phyloP scores from a whole-genome alignment of 1,284 basidiomycete genomes.

The Cerrena zonata region DNA sequence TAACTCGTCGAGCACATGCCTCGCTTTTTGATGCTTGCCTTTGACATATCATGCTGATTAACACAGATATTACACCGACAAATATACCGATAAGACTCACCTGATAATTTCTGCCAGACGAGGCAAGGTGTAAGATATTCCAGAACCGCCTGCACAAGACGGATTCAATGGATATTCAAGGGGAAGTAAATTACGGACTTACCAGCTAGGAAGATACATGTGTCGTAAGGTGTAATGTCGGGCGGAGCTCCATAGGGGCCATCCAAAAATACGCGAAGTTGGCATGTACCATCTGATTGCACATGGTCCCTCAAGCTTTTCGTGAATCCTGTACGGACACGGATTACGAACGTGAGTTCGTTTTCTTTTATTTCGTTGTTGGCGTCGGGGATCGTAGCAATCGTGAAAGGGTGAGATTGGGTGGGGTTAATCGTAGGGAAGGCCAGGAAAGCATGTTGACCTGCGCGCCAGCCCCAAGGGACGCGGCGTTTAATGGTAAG shows the following conservation, averaged over 20 bases:
- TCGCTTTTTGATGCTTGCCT: conserved; percentile 23
- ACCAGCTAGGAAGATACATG: conserved; percentile 47
- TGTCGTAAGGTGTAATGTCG: conserved; percentile 36
- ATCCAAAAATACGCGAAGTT: conserved; percentile 41
- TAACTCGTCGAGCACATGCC: conserved; percentile 29
- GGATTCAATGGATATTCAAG: background rate
- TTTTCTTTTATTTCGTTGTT: conserved; percentile 19
- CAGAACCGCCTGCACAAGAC: conserved; percentile 38
- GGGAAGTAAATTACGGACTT: conserved; percentile 9
- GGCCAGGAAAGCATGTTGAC: conserved; percentile 52
- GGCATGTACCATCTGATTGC: conserved; percentile 21
- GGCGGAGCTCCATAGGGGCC: conserved; percentile 51
- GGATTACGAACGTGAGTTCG: conserved; percentile 45
- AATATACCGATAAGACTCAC: conserved; percentile 22
- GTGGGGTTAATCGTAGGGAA: conserved; percentile 41
- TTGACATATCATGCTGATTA: background rate
- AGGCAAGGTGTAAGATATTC: conserved; percentile 46
- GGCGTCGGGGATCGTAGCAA: conserved; percentile 34
- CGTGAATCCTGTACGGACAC: conserved; percentile 46
- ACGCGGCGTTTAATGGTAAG: conserved; percentile 30
- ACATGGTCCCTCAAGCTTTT: conserved; percentile 32
- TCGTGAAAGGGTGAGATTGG: conserved; percentile 55
- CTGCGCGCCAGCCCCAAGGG: conserved; percentile 44
- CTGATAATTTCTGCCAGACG: conserved; percentile 38
- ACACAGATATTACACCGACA: background rate